Percentiles rank a stretch among this genome's conserved stretches.
Evolutionary conservation across 371 early-diverging fungal species (phyloP).

Genomic region (Choanephora cucurbitarum): DNA sequence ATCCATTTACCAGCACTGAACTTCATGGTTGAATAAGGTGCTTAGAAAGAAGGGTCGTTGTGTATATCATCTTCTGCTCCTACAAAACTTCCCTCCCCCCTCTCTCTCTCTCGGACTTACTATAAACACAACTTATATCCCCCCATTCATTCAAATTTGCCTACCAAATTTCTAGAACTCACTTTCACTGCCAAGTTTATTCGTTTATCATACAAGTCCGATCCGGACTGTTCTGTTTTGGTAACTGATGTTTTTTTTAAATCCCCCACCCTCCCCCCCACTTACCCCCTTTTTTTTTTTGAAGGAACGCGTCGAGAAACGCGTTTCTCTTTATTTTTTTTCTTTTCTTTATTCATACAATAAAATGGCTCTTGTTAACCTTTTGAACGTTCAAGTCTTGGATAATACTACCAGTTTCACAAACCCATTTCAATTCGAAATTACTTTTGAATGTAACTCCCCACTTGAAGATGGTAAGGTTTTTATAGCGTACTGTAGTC

Average conservation of each 20-base stretch:
- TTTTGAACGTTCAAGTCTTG: constrained; percentile 82
- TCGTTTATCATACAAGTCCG: no score
- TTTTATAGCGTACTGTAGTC: no score
- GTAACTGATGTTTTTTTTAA: no score
- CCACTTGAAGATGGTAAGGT: constrained; percentile 82
- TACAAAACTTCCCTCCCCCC: constrained; percentile 1
- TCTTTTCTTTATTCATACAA: constrained; percentile 1
- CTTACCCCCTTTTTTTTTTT: neutral
- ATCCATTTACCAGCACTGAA: constrained; percentile 38
- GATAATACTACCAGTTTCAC: constrained; percentile 83
- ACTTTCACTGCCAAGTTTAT: no score
- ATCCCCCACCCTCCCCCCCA: no score
- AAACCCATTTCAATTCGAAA: constrained; percentile 88
- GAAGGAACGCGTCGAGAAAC: no score
- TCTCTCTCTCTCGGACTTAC: constrained; percentile 6
- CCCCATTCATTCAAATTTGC: no score
- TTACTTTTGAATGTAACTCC: constrained; percentile 94
- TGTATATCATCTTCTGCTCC: neutral
- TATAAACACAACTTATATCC: no score
- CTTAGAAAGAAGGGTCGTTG: constrained; percentile 17
- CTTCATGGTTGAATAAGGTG: constrained; percentile 33
- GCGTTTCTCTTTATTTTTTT: constrained; percentile 3
- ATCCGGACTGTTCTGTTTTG: no score
- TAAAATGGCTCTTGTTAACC: constrained; percentile 83
- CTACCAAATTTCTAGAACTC: no score